Conservation (phyloP, 176 grass and related monocot species). For the Rhynchospora pubera region DNA sequence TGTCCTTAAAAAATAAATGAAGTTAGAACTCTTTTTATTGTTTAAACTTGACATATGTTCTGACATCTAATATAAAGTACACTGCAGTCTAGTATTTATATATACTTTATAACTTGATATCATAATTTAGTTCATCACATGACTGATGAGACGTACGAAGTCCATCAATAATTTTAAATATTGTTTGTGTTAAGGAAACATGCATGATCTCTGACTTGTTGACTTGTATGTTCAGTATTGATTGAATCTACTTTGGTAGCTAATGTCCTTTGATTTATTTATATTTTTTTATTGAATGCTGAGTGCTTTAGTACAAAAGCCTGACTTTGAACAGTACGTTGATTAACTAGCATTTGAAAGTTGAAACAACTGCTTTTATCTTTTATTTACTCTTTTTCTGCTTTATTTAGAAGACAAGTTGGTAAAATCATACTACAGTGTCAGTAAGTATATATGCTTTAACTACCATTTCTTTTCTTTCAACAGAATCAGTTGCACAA, state of each 20-base stretch:
- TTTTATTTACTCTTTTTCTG: not conserved
- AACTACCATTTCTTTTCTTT: no score
- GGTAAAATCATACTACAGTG: not conserved
- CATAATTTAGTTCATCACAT: no score
- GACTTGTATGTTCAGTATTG: not conserved
- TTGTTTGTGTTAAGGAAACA: conserved; percentile 4
- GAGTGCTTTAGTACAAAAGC: not conserved
- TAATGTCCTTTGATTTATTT: not conserved
- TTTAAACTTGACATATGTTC: no score
- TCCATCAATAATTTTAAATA: not conserved
- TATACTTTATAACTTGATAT: no score
- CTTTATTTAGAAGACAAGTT: not conserved
- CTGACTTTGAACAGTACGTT: not conserved
- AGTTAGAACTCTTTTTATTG: no score
- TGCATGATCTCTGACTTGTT: not conserved
- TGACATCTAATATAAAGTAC: no score
- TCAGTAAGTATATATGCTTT: no score
- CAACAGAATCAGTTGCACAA: no score
- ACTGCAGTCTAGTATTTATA: no score
- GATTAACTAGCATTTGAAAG: not conserved
- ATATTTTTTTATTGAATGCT: not conserved
- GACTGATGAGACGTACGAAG: no score
- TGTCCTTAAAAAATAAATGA: no score
- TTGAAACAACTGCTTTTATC: not conserved
- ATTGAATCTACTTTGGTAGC: not conserved